phyloP scores from a whole-genome alignment of 2,329 filamentous ascomycete species.

The Pseudopithomyces maydicus region DNA sequence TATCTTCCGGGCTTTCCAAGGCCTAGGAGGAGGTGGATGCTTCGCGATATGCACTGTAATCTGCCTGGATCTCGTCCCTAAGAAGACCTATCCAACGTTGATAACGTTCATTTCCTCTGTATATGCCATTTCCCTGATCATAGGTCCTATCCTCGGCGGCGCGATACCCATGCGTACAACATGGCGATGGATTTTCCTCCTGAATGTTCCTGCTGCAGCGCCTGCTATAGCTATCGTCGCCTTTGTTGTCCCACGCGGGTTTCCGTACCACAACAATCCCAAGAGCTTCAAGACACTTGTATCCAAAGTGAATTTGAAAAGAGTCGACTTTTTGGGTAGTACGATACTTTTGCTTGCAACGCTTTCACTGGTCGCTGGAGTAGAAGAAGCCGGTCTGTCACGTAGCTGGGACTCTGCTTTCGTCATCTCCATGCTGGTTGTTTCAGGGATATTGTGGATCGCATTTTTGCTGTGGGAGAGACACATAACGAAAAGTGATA shows the following conservation, averaged over 20 bases:
- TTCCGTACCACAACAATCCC: not conserved
- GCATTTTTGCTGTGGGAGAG: conserved; percentile 12
- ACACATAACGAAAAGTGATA: conserved; percentile 6
- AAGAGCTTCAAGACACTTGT: not conserved
- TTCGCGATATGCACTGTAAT: conserved; percentile 32
- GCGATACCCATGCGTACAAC: conserved; percentile 4
- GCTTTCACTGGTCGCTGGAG: conserved; percentile 2
- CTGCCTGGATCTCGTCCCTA: conserved; percentile 32
- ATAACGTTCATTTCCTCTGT: conserved; percentile 4
- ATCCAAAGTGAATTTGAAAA: not conserved
- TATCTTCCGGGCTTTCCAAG: conserved; percentile 37
- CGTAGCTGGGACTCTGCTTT: conserved; percentile 8
- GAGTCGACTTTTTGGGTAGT: conserved; percentile 11
- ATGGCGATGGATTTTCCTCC: conserved; percentile 22
- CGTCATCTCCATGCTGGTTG: not conserved
- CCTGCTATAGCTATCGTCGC: conserved; percentile 4
- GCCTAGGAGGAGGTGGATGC: conserved; percentile 36
- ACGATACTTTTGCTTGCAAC: conserved; percentile 2
- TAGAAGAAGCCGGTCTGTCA: conserved; percentile 5
- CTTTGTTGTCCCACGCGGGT: not conserved
- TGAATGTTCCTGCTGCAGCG: conserved; percentile 9
- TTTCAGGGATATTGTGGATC: conserved; percentile 12
- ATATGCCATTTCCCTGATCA: conserved; percentile 7
- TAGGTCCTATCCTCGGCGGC: conserved; percentile 19
- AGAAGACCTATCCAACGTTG: conserved; percentile 4